Evolutionary conservation across 2,329 filamentous ascomycete genomes (phyloP).

Genomic region (Nigrospora sphaerica): DNA sequence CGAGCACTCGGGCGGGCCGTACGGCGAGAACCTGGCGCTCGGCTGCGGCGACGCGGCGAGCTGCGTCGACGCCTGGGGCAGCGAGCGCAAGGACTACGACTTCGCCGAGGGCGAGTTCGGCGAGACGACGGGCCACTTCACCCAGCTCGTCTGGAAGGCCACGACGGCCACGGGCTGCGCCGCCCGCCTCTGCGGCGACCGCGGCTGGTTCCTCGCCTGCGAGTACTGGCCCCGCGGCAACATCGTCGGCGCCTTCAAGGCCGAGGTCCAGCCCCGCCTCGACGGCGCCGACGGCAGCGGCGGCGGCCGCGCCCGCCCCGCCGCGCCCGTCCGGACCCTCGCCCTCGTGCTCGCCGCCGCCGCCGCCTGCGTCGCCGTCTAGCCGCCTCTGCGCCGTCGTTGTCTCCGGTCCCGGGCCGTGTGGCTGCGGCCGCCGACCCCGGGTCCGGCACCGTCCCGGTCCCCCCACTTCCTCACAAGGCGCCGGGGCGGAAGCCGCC

Average conservation of each 20-base stretch:
- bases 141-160: slow-evolving; percentile 63
- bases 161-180: slow-evolving; percentile 54
- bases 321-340: no score
- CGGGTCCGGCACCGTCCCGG: no score
- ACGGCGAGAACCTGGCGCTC: slow-evolving; percentile 68
- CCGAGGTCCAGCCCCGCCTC: slow-evolving; percentile 32
- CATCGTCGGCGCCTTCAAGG: slow-evolving; percentile 42
- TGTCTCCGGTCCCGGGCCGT: no score
- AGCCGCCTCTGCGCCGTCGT: no score
- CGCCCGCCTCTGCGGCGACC: slow-evolving; percentile 31
- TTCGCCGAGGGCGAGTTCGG: slow-evolving; percentile 50
- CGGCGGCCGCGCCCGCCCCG: no score
- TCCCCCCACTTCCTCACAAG: no score
- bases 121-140: slow-evolving; percentile 61
- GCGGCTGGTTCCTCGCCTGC: slow-evolving; percentile 61
- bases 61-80: slow-evolving; percentile 60
- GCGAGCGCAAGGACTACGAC: slow-evolving; percentile 51
- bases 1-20: slow-evolving; percentile 52
- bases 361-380: no score
- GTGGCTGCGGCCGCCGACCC: no score
- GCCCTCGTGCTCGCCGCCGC: no score
- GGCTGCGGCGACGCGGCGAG: slow-evolving; percentile 55
- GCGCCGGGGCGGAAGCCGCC: no score
- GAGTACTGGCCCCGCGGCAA: slow-evolving; percentile 66
- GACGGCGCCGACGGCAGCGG: background rate